Conservation (phyloP, 164 flowering plant species). For the Stephania cephalantha region DNA sequence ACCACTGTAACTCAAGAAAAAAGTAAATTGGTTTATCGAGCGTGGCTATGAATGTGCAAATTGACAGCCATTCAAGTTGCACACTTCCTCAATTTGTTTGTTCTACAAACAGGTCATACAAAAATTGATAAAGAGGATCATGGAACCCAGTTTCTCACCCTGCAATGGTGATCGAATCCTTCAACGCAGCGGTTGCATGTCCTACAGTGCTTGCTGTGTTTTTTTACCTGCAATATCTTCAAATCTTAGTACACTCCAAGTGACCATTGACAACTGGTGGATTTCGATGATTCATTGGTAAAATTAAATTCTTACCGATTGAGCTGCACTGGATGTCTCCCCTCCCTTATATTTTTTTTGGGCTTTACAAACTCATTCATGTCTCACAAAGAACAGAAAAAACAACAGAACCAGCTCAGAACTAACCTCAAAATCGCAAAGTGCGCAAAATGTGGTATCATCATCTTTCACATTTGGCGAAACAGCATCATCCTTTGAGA, state of each 20-base stretch:
- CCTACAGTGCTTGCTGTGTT: constrained; percentile 89
- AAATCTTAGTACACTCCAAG: not conserved
- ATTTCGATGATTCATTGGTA: not conserved
- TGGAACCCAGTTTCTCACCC: constrained; percentile 37
- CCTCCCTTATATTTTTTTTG: not conserved
- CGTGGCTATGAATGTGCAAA: no score
- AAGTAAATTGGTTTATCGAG: not conserved
- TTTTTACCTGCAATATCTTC: constrained; percentile 50
- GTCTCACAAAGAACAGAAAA: not conserved
- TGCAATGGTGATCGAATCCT: constrained; percentile 99
- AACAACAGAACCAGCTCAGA: not conserved
- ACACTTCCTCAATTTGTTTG: not conserved
- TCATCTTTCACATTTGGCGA: constrained; percentile 55
- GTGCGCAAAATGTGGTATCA: constrained; percentile 66
- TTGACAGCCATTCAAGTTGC: no score
- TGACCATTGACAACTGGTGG: not conserved
- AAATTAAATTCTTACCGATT: not conserved
- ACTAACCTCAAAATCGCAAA: constrained; percentile 78
- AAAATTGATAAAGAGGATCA: not conserved
- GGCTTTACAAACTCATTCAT: not conserved
- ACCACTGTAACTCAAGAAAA: constrained; percentile 56
- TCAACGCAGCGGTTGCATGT: constrained; percentile 93
- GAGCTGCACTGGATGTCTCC: not conserved
- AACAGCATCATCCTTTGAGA: constrained; percentile 55
- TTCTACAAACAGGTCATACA: not conserved